Evolutionary conservation across 768 basidiomycete species (phyloP).

Genomic region (Trametes elegans): DNA sequence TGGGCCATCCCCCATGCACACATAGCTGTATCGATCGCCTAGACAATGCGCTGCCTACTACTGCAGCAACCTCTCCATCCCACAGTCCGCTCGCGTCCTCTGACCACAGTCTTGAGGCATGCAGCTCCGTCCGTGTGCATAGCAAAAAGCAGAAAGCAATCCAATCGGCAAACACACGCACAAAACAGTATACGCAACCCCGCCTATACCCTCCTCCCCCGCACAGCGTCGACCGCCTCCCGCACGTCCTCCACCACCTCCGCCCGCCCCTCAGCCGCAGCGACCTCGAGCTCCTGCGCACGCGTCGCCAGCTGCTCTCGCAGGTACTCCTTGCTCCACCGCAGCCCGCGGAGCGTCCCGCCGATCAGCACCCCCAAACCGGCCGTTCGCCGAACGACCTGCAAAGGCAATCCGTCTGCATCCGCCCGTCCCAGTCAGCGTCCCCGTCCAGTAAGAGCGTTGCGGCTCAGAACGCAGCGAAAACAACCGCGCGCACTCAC

Average conservation of each 20-base stretch:
- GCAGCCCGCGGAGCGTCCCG: conserved; percentile 42
- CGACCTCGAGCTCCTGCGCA: conserved; percentile 22
- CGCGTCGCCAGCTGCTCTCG: conserved; percentile 25
- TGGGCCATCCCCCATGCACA: too few species aligned
- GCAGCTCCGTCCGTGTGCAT: too few species aligned
- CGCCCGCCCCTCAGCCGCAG: conserved; percentile 21
- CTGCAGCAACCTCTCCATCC: too few species aligned
- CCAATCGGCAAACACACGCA: too few species aligned
- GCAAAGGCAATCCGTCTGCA: conserved; percentile 59
- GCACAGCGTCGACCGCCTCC: conserved; percentile 8
- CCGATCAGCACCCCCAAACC: conserved; percentile 61
- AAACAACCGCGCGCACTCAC: conserved; percentile 42
- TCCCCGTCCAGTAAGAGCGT: too few species aligned
- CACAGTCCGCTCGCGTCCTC: background rate
- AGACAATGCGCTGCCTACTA: too few species aligned
- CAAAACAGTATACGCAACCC: background rate
- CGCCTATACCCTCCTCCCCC: background rate
- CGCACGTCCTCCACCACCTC: conserved; percentile 13
- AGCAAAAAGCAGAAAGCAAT: too few species aligned
- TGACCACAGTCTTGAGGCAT: too few species aligned
- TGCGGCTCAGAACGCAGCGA: background rate
- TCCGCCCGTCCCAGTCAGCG: conserved; percentile 11
- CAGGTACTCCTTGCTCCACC: conserved; percentile 30
- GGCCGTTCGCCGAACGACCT: conserved; percentile 44
- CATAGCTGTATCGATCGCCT: too few species aligned